phyloP scores from a whole-genome alignment of 768 basidiomycete genomes.

The Pleurotus platypus region DNA sequence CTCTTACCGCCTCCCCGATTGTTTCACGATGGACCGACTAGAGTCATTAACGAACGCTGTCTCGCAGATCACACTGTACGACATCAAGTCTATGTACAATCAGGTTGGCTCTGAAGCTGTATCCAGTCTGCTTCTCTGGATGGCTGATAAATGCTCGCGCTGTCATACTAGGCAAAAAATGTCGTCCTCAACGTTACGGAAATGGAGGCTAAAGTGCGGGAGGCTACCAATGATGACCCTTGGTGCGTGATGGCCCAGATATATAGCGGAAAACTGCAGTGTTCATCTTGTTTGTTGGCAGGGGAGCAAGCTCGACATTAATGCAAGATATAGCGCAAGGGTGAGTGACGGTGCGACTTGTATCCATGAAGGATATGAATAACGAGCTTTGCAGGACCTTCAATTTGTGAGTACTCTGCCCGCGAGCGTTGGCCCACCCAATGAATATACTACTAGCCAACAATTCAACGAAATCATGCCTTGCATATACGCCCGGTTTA shows the following conservation, averaged over 20 bases:
- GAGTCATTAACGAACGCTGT: slow-evolving; percentile 72
- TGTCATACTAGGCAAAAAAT: slow-evolving; percentile 79
- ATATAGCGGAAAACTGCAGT: neutral
- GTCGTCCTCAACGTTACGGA: slow-evolving; percentile 94
- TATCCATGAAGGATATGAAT: too few relatives aligned
- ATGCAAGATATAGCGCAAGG: slow-evolving; percentile 99
- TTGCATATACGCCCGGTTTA: slow-evolving; percentile 89
- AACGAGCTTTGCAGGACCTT: slow-evolving; percentile 66
- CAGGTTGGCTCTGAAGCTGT: slow-evolving; percentile 48
- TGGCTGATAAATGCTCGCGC: neutral
- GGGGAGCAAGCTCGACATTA: slow-evolving; percentile 96
- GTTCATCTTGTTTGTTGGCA: slow-evolving; percentile 24
- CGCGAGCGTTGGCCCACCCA: slow-evolving; percentile 7
- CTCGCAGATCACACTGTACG: slow-evolving; percentile 86
- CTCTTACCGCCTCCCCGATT: neutral
- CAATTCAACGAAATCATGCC: slow-evolving; percentile 99
- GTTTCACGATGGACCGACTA: slow-evolving; percentile 65
- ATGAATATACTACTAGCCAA: slow-evolving; percentile 52
- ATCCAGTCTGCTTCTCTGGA: slow-evolving; percentile 10
- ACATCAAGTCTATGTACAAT: slow-evolving; percentile 92
- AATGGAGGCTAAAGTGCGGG: slow-evolving; percentile 94
- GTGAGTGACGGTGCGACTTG: slow-evolving; percentile 40
- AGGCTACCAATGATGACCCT: slow-evolving; percentile 97
- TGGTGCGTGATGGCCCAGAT: slow-evolving; percentile 63
- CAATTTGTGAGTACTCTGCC: slow-evolving; percentile 70